Conservation (phyloP, 2,329 filamentous ascomycete genomes). For the Xylogone sp. region DNA sequence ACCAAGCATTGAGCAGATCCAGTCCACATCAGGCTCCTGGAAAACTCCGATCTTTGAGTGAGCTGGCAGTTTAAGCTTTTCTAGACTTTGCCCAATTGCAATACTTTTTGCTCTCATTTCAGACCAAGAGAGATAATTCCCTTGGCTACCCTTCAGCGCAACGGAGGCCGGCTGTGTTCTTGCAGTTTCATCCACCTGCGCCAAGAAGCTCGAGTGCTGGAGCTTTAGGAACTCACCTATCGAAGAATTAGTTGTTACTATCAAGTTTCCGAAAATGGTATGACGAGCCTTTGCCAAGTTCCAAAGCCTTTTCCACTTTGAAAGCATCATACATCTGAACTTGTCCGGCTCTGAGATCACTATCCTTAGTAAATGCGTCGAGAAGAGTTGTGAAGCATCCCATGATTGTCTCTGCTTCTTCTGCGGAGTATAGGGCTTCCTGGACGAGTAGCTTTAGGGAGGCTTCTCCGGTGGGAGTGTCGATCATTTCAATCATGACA, state of each 20-base stretch:
- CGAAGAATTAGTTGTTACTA: too few species aligned
- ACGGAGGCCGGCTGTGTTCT: slow-evolving; percentile 4
- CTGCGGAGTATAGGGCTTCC: too few species aligned
- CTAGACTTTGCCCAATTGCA: slow-evolving; percentile 29
- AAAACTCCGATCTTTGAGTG: slow-evolving; percentile 27
- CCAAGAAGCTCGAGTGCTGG: not conserved
- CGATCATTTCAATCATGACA: slow-evolving; percentile 9
- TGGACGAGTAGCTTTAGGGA: too few species aligned
- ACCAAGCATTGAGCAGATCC: slow-evolving; percentile 29
- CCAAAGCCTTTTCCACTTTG: too few species aligned
- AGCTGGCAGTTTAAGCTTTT: slow-evolving; percentile 5
- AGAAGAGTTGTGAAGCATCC: too few species aligned
- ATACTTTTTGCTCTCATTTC: slow-evolving; percentile 30
- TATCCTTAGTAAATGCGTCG: too few species aligned
- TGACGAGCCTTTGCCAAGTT: too few species aligned
- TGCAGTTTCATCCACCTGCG: slow-evolving; percentile 10
- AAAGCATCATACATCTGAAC: too few species aligned
- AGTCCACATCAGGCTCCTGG: slow-evolving; percentile 16
- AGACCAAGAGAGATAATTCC: slow-evolving; percentile 30
- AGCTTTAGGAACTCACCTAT: too few species aligned
- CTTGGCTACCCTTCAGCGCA: slow-evolving; percentile 7
- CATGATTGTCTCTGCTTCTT: too few species aligned
- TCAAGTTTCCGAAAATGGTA: too few species aligned
- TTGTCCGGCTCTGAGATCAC: too few species aligned
- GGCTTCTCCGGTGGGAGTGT: not conserved